phyloP scores from a whole-genome alignment of 805 yeast species.

The Suhomyces sp. region DNA sequence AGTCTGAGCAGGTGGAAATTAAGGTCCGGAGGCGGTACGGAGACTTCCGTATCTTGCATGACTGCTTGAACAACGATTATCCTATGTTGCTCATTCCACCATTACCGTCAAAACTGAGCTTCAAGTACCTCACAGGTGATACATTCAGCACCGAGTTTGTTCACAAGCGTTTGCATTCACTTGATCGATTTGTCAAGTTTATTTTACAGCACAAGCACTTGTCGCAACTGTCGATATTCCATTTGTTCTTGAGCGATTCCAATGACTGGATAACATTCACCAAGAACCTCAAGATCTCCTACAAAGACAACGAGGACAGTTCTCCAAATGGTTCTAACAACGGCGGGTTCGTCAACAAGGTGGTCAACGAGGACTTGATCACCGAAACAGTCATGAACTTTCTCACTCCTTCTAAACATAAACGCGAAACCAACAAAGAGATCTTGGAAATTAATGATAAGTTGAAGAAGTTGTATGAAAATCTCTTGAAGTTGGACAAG shows the following conservation, averaged over 20 bases:
- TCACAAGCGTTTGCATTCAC: conserved; percentile 72
- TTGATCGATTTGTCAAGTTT: conserved; percentile 71
- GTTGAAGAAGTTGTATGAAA: conserved; percentile 80
- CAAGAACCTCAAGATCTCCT: conserved; percentile 46
- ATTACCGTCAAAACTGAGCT: conserved; percentile 84
- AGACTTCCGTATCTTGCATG: conserved; percentile 78
- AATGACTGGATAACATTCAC: conserved; percentile 72
- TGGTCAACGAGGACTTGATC: conserved; percentile 68
- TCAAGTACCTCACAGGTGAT: conserved; percentile 92
- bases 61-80: conserved; percentile 68
- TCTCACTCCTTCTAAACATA: conserved; percentile 65
- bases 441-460: conserved; percentile 66
- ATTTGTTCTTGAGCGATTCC: conserved; percentile 65
- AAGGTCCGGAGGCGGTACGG: conserved; percentile 77
- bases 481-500: conserved; percentile 72
- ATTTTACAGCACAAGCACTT: conserved; percentile 72
- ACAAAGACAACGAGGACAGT: conserved; percentile 12
- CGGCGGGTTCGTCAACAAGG: conserved; percentile 28
- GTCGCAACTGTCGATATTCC: conserved; percentile 65
- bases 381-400: conserved; percentile 92
- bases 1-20: conserved; percentile 26
- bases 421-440: conserved; percentile 72
- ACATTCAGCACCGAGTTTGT: conserved; percentile 86
- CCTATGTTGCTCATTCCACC: conserved; percentile 92
- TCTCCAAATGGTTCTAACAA: conserved; percentile 3